These are phyloP conservation scores for Fusarium pilosicola DNA, from an alignment of 2,329 filamentous ascomycete genomes.

Conservation along the genomic window DNA sequence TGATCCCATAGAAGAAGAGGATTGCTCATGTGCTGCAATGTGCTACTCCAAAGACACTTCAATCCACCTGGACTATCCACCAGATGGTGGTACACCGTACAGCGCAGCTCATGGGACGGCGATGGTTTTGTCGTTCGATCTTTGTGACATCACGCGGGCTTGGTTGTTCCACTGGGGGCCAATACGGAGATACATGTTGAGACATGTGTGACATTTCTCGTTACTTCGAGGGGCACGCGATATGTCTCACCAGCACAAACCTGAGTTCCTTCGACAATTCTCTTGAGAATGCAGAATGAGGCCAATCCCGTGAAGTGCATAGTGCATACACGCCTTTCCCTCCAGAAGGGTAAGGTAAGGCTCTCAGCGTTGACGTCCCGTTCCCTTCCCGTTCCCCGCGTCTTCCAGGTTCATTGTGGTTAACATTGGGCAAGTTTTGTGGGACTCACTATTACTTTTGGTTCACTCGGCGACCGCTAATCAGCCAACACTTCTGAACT, in stretches of 20 bases:
- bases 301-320: constrained; percentile 2
- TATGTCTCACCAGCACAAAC: constrained; percentile 13
- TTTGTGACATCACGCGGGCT: constrained; percentile 38
- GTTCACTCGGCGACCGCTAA: constrained; percentile 20
- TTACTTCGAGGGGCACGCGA: constrained; percentile 16
- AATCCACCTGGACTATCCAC: not conserved
- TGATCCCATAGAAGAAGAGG: not conserved
- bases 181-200: constrained; percentile 26
- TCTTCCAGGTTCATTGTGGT: constrained; percentile 10
- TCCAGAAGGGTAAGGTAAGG: constrained; percentile 23
- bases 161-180: constrained; percentile 7
- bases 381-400: constrained; percentile 26
- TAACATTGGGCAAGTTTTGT: constrained; percentile 11
- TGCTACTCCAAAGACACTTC: not conserved
- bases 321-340: not conserved
- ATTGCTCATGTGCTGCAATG: constrained; percentile 6
- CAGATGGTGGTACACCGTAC: not conserved
- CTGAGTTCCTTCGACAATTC: not conserved
- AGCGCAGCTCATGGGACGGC: not conserved
- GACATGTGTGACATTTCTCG: constrained; percentile 28
- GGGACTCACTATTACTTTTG: constrained; percentile 1
- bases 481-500: not conserved
- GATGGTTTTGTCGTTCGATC: constrained; percentile 37
- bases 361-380: constrained; percentile 15
- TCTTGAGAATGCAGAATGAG: not conserved